Evolutionary conservation across 2,329 filamentous ascomycete genomes (phyloP), one percentile per base, ranked within the genome.

Genomic region (Aspergillus unguis): DNA sequence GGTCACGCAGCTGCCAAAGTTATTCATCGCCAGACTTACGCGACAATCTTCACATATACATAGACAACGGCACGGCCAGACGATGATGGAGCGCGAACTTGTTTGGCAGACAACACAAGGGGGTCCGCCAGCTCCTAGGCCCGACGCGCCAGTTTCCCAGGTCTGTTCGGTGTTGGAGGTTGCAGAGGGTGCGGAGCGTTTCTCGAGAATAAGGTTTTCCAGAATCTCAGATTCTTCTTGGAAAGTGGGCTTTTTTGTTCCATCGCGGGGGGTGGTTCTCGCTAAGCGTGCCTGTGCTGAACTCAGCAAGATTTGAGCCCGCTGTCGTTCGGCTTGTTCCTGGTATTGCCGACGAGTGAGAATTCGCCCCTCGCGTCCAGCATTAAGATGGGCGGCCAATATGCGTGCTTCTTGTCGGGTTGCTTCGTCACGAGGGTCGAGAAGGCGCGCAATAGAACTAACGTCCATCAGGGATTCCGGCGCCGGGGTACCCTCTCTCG

Each of bases 1-100:
- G 65, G 92, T 97, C 36, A 97, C 92, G 68, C 94, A 99, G 67
- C 90, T 95, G 58, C 92, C 90, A 69, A 95, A 97, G 69, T 97
- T 97, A 69, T 96, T 95, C 85, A 95, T 92, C 3, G 94, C 94
- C 57, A 97, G 79, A 40, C 90, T 92, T 33, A 97, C 88, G 31
- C 94, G 81, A 68, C 94, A 97, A 61, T 97, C 94, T 69, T 99
- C 94, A 68, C 94, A 97, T 9, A 97, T 80, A 61, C 90, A 92
- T 53, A 99, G 79, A 68, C 94, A 99, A 2, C 94, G 88, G 69
- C 94, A 99, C 0, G 94, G 94, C 94, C 94, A 97, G 2, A 96
- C 87, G 50, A 99, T 88, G 55, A 97, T 88, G 6, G 89, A 95
- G 17, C 94, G 81, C 3, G 91, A 85, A n/a, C 83, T 81, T 50